Conservation (phyloP, 345 rosid genomes). For the Eutrema yunnanense region DNA sequence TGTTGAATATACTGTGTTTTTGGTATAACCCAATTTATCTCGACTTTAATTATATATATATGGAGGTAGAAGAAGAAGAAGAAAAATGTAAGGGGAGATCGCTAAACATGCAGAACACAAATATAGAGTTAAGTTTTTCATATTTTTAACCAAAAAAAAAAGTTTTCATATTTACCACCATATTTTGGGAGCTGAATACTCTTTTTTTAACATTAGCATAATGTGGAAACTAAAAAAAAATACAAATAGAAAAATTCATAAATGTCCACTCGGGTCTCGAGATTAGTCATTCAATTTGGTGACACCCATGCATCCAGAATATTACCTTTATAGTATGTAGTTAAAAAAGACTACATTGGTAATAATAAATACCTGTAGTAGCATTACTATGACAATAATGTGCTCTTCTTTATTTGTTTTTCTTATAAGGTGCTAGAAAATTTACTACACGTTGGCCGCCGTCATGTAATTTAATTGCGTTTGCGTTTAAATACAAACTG, state of each 20-base stretch:
- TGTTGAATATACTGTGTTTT: background rate
- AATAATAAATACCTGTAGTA: background rate
- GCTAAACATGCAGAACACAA: background rate
- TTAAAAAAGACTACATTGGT: background rate
- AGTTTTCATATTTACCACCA: background rate
- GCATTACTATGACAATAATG: background rate
- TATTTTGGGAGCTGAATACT: background rate
- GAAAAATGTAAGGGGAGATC: background rate
- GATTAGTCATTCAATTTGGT: slow-evolving; percentile 21
- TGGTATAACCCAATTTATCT: background rate
- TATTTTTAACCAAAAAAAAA: no score
- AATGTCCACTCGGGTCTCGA: slow-evolving; percentile 15
- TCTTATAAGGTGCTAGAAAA: background rate
- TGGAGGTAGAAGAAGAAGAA: background rate
- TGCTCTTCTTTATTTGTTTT: background rate
- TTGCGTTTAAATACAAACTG: slow-evolving; percentile 1
- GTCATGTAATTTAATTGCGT: slow-evolving; percentile 5
- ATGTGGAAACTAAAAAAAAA: background rate
- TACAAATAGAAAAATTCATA: slow-evolving; percentile 1
- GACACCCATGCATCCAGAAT: slow-evolving; percentile 19
- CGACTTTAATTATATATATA: background rate
- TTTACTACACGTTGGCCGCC: slow-evolving; percentile 15
- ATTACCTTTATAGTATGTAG: background rate
- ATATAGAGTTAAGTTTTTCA: background rate
- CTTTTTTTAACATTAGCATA: background rate